Conservation (phyloP, 164 flowering plant species). For the Warburgia ugandensis region DNA sequence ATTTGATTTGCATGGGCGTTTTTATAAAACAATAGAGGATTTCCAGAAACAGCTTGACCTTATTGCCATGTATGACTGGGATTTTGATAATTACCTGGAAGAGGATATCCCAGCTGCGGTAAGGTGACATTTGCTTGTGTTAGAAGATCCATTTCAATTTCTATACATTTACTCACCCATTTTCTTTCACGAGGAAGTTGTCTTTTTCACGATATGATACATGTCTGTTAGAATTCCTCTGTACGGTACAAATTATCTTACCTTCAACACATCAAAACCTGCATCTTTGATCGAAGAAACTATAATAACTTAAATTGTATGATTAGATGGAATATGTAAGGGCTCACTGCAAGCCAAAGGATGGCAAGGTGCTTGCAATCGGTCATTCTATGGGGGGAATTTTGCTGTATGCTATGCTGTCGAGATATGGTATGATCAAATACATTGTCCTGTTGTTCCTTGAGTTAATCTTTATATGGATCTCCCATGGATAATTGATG, state of each 20-base stretch:
- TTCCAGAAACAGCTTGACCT: slow-evolving; percentile 93
- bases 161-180: too few species aligned
- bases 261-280: too few species aligned
- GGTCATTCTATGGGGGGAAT: slow-evolving; percentile 99
- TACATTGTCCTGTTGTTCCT: too few species aligned
- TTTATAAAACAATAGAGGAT: slow-evolving; percentile 69
- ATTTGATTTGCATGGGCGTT: slow-evolving; percentile 70
- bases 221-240: too few species aligned
- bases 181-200: too few species aligned
- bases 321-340: slow-evolving; percentile 78
- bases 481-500: too few species aligned
- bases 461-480: too few species aligned
- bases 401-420: slow-evolving; percentile 82
- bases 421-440: slow-evolving; percentile 59
- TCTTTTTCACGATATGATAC: too few species aligned
- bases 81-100: slow-evolving; percentile 88
- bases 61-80: slow-evolving; percentile 96
- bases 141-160: too few species aligned
- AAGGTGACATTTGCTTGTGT: slow-evolving; percentile 66
- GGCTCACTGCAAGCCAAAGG: slow-evolving; percentile 59
- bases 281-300: background rate
- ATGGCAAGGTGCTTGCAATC: slow-evolving; percentile 83
- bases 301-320: background rate
- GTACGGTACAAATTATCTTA: too few species aligned
- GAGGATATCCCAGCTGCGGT: slow-evolving; percentile 98